Evolutionary conservation across 2,329 filamentous ascomycete genomes (phyloP), one percentile per base, ranked within the genome.

Genomic region (Hymenotorrendiella dingleyae): DNA sequence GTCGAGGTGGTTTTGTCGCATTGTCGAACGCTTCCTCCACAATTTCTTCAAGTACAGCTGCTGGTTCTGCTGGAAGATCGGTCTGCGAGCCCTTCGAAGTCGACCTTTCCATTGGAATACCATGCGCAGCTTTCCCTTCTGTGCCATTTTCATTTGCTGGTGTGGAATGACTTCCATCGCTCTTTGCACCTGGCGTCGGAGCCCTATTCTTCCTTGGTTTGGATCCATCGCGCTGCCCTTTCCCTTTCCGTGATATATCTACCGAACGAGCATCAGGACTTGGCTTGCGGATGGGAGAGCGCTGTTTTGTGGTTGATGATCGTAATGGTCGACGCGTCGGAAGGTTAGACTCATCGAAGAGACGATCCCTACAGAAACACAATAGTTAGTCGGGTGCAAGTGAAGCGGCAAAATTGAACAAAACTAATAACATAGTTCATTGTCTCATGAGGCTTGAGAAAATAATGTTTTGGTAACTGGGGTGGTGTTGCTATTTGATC

Each of bases 271-370:
- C 26, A 42, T 62, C 52, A 36, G 53, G 47, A 35, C 50, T 49
- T 32, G 37, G 45, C 44, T 54, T 49, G 11, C 46, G 54, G 24
- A 36, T 54, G 21, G 46, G 60, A 54, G 52, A 59, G 59, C 64
- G 63, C 42, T 64, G 64, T 49, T 66, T 68, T 23, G 70, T 52
- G 12, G 59, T 59, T 46, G 73, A 67, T 26, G 72, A 66, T 44
- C 68, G 65, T 37, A 68, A 61, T 49, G 64, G 62, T 43, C 67
- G 69, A 48, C 71, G 69, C 42, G 66, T 49, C 37, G 77, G 76
- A 45, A 80, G 71, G 54, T 66, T 72, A 37, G 64, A 63, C 58
- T 78, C 74, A 54, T 73, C 71, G 29, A 80, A 64, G 45, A 63
- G 66, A 38, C 67, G 66, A 43, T 69, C 67, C 61, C 71, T 74